These are phyloP conservation scores for Linaria vulgaris DNA, from an alignment of 257 asterid species.

Conservation along the genomic window DNA sequence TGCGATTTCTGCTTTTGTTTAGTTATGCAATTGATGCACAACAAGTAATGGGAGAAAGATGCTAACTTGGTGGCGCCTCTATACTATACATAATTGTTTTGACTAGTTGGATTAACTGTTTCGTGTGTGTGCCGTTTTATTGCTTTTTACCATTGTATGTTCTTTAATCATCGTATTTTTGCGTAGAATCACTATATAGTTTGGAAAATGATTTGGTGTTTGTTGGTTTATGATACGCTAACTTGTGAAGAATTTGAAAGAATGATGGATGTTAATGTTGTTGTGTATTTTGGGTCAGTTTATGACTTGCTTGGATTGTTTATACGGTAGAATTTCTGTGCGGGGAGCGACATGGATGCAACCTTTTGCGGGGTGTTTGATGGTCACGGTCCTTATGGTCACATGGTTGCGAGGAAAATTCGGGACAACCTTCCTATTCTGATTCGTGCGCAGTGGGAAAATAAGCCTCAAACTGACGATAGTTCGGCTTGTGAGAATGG, in stretches of 20 bases:
- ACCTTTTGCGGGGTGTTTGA: constrained; percentile 93
- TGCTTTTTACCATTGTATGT: too few relatives aligned
- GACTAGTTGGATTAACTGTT: too few relatives aligned
- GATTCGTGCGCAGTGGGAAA: constrained; percentile 66
- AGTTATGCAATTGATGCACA: too few relatives aligned
- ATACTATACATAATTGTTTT: too few relatives aligned
- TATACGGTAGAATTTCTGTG: constrained; percentile 65
- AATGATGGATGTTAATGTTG: constrained; percentile 34
- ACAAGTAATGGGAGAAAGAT: too few relatives aligned
- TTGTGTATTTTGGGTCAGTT: constrained; percentile 50
- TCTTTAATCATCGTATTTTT: too few relatives aligned
- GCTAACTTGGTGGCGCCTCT: too few relatives aligned
- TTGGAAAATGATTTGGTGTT: background rate
- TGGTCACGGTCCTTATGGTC: constrained; percentile 98
- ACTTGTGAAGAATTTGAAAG: constrained; percentile 27
- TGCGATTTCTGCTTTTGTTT: too few relatives aligned
- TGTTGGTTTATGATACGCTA: constrained; percentile 14
- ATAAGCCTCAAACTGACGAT: constrained; percentile 40
- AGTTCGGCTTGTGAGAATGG: background rate
- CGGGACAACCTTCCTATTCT: constrained; percentile 79
- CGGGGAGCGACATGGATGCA: constrained; percentile 48
- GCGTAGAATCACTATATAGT: too few relatives aligned
- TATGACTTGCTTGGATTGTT: constrained; percentile 70
- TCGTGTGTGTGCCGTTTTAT: too few relatives aligned
- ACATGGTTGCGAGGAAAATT: constrained; percentile 93